phyloP scores from a whole-genome alignment of 2,329 filamentous ascomycete species.

The Ophiosphaerella korrae region DNA sequence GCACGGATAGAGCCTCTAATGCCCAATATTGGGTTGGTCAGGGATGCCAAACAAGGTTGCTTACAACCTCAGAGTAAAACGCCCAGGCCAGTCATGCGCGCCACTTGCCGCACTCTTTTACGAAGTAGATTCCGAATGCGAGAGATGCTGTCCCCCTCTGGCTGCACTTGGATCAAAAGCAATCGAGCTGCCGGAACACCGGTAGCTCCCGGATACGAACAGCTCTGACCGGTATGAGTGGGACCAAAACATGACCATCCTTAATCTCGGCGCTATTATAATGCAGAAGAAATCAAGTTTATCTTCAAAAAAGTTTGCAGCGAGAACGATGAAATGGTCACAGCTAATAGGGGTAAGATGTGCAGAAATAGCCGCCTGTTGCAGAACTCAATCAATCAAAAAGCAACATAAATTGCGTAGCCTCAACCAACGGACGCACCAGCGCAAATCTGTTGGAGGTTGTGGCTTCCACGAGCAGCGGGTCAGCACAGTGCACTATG shows the following conservation, averaged over 20 bases:
- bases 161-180: slow-evolving; percentile 13
- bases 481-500: slow-evolving; percentile 17
- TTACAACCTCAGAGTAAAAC: background rate
- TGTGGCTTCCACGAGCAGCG: slow-evolving; percentile 29
- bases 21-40: background rate
- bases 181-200: slow-evolving; percentile 21
- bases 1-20: background rate
- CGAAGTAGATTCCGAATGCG: slow-evolving; percentile 8
- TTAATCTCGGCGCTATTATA: background rate
- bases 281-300: background rate
- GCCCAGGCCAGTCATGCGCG: background rate
- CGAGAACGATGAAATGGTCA: background rate
- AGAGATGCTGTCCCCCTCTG: slow-evolving; percentile 17
- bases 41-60: background rate
- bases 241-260: background rate
- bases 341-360: background rate
- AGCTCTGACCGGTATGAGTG: background rate
- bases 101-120: background rate
- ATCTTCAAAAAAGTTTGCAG: background rate
- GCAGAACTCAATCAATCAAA: background rate
- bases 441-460: background rate
- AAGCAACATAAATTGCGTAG: background rate
- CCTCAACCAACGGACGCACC: slow-evolving; percentile 2
- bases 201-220: slow-evolving; percentile 20
- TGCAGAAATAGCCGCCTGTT: background rate